Conservation (phyloP, 768 basidiomycete genomes). For the Phlebiopsis flavidoalba region DNA sequence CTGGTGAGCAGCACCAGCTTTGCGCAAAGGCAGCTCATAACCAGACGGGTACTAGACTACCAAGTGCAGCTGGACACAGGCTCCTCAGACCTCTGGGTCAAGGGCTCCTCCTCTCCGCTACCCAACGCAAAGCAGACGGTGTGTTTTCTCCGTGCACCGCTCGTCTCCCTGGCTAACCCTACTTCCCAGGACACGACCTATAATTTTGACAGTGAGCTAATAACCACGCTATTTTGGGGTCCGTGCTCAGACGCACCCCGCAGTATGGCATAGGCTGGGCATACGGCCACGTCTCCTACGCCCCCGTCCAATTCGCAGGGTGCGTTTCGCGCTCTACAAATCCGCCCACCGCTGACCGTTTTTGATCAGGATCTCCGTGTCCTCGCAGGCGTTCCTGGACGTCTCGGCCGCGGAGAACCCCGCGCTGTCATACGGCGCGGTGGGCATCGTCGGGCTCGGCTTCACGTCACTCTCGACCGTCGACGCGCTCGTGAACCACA, state of each 20-base stretch:
- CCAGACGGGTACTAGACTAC: constrained; percentile 41
- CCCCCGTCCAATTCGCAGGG: constrained; percentile 66
- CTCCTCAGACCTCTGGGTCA: constrained; percentile 74
- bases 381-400: constrained; percentile 71
- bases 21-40: background rate
- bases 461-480: constrained; percentile 74
- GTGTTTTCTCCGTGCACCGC: constrained; percentile 10
- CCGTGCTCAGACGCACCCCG: background rate
- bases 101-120: constrained; percentile 16
- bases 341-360: background rate
- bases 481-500: constrained; percentile 53
- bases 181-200: constrained; percentile 25
- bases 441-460: constrained; percentile 72
- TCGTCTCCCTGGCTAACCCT: background rate
- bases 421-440: constrained; percentile 63
- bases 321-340: constrained; percentile 27
- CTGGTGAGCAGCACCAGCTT: constrained; percentile 35
- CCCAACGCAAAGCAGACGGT: constrained; percentile 17
- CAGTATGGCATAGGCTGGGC: constrained; percentile 86
- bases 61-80: constrained; percentile 81
- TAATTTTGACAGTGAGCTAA: constrained; percentile 58
- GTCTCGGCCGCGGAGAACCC: constrained; percentile 64
- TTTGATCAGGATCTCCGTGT: constrained; percentile 54
- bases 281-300: constrained; percentile 56
- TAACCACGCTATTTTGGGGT: too few species aligned